Percentiles rank a stretch among this genome's conserved stretches.
These are phyloP conservation scores for Meira miltonrushii DNA, from an alignment of 1,284 basidiomycete species.

Conservation along the genomic window DNA sequence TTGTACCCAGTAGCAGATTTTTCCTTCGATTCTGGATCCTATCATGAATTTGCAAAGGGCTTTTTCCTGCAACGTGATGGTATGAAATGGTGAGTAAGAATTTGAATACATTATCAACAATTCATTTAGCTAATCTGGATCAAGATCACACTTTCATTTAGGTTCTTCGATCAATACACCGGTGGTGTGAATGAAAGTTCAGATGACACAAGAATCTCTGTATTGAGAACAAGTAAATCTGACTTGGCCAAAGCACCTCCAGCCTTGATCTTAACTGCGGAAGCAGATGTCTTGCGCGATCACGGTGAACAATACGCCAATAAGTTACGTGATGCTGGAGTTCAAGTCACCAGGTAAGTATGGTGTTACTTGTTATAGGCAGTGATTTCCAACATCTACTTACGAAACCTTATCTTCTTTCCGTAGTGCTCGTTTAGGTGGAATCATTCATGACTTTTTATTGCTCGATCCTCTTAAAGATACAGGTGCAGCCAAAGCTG, in stretches of 20 bases:
- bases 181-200: neutral
- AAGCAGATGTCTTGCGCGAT: constrained; percentile 4
- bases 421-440: no score
- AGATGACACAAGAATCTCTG: neutral
- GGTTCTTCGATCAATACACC: neutral
- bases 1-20: neutral
- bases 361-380: neutral
- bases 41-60: neutral
- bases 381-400: no score
- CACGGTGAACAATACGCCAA: constrained; percentile 1
- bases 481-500: no score
- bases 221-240: neutral
- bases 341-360: neutral
- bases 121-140: neutral
- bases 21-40: neutral
- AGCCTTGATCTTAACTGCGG: neutral
- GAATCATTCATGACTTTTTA: no score
- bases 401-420: no score
- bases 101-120: neutral
- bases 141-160: no score
- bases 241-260: neutral
- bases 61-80: neutral
- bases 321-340: neutral
- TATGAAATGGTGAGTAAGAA: neutral
- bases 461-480: no score